phyloP scores from a whole-genome alignment of 805 yeast species.

The Lachancea thermotolerans region DNA sequence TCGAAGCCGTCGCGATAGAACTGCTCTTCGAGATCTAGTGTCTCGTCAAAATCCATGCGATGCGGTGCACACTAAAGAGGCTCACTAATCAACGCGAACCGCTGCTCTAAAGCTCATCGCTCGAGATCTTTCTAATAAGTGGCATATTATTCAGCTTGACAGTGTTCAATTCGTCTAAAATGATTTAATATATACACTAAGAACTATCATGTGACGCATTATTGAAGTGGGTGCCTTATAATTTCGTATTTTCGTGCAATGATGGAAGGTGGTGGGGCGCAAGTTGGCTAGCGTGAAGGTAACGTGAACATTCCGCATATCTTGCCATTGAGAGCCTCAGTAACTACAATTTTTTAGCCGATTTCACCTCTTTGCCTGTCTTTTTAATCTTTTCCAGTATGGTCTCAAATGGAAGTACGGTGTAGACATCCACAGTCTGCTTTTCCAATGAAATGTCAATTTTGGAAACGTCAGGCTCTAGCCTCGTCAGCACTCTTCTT shows the following conservation, averaged over 20 bases:
- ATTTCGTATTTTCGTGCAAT: too few species aligned
- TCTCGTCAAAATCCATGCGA: conserved; percentile 41
- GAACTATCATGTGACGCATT: too few species aligned
- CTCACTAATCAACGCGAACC: background rate
- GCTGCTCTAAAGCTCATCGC: too few species aligned
- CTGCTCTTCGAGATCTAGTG: conserved; percentile 50
- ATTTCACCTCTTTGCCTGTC: conserved; percentile 80
- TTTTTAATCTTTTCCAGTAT: conserved; percentile 77
- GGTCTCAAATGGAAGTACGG: conserved; percentile 62
- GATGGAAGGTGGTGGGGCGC: too few species aligned
- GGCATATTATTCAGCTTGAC: too few species aligned
- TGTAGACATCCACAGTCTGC: conserved; percentile 75
- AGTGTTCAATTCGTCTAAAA: too few species aligned
- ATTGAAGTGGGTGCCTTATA: too few species aligned
- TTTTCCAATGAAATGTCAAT: conserved; percentile 69
- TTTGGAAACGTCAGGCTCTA: conserved; percentile 63
- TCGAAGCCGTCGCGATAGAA: conserved; percentile 61
- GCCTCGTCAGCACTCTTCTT: conserved; percentile 59
- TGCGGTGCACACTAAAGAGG: background rate
- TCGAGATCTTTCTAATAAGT: too few species aligned
- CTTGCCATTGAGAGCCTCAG: background rate
- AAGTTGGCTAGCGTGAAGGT: too few species aligned
- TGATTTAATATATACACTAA: too few species aligned
- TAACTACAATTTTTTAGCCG: conserved; percentile 46
- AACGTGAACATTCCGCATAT: too few species aligned